These are phyloP conservation scores for Ephemerocybe angulata DNA, from an alignment of 768 basidiomycete genomes.

Conservation along the genomic window DNA sequence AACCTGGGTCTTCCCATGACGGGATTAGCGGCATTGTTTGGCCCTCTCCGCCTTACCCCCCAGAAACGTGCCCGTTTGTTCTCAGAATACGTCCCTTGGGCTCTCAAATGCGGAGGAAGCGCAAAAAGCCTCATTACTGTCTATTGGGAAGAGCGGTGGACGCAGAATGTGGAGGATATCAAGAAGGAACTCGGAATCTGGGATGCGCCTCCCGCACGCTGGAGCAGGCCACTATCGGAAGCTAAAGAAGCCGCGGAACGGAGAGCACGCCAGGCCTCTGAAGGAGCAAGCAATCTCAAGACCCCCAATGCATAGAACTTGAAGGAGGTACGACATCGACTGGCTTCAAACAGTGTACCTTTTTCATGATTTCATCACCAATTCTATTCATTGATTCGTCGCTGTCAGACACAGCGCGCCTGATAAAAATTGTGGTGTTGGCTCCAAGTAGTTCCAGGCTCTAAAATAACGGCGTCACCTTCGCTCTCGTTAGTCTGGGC, in stretches of 20 bases:
- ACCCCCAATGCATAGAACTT: no score
- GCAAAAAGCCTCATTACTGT: constrained; percentile 80
- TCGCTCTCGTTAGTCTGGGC: no score
- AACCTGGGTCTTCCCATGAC: constrained; percentile 91
- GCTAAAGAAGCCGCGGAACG: constrained; percentile 49
- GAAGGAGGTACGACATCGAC: no score
- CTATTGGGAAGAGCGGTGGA: constrained; percentile 96
- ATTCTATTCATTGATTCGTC: no score
- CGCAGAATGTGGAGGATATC: constrained; percentile 75
- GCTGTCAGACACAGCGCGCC: no score
- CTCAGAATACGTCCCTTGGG: constrained; percentile 90
- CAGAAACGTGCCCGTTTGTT: constrained; percentile 56
- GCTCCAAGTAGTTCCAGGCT: no score
- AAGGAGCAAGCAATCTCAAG: no score
- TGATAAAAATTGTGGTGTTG: no score
- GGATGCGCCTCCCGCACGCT: constrained; percentile 74
- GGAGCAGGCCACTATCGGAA: constrained; percentile 64
- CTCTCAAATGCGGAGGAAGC: constrained; percentile 74
- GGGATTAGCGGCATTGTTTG: constrained; percentile 72
- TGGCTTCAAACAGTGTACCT: no score
- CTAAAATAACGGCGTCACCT: no score
- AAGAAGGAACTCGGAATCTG: constrained; percentile 81
- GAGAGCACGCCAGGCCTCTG: constrained; percentile 17
- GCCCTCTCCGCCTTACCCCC: constrained; percentile 66
- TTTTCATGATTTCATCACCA: no score